Conservation (phyloP, 495 filamentous ascomycete species). For the Penicillium ochrochloron region DNA sequence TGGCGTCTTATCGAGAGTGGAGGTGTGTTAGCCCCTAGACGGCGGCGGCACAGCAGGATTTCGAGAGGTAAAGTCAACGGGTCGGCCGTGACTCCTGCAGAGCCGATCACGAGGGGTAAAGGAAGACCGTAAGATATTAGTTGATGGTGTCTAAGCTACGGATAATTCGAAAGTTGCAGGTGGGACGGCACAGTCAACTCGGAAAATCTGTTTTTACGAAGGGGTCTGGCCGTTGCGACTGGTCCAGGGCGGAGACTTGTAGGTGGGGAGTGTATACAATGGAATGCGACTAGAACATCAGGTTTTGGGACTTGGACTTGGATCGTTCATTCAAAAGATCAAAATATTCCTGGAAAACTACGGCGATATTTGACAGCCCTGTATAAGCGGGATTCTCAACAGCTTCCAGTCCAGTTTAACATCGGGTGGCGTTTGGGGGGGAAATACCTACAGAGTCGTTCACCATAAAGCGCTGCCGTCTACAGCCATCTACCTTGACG, state of each 20-base stretch:
- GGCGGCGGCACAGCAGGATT: not conserved
- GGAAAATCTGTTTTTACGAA: conserved; percentile 24
- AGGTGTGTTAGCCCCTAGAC: conserved; percentile 4
- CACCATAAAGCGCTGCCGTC: too few relatives aligned
- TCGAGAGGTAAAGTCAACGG: not conserved
- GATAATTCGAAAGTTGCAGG: conserved; percentile 8
- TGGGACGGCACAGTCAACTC: conserved; percentile 9
- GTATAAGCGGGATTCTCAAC: too few relatives aligned
- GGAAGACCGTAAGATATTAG: not conserved
- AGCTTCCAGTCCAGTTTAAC: too few relatives aligned
- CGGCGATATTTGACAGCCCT: too few relatives aligned
- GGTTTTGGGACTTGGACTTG: not conserved
- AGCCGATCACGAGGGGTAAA: conserved; percentile 12
- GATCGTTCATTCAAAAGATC: not conserved
- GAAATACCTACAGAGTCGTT: too few relatives aligned
- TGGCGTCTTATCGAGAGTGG: not conserved
- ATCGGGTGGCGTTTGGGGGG: too few relatives aligned
- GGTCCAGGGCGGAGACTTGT: not conserved
- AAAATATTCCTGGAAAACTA: not conserved
- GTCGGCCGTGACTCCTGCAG: conserved; percentile 2
- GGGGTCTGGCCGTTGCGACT: not conserved
- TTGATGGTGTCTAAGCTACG: not conserved
- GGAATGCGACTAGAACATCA: not conserved
- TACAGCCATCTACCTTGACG: too few relatives aligned
- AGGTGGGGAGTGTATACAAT: too few relatives aligned